A percentile compares a stretch with the other conserved stretches of the same genome.
Evolutionary conservation across 768 basidiomycete species (phyloP).

Genomic region (Pseudohyphozyma bogoriensis): DNA sequence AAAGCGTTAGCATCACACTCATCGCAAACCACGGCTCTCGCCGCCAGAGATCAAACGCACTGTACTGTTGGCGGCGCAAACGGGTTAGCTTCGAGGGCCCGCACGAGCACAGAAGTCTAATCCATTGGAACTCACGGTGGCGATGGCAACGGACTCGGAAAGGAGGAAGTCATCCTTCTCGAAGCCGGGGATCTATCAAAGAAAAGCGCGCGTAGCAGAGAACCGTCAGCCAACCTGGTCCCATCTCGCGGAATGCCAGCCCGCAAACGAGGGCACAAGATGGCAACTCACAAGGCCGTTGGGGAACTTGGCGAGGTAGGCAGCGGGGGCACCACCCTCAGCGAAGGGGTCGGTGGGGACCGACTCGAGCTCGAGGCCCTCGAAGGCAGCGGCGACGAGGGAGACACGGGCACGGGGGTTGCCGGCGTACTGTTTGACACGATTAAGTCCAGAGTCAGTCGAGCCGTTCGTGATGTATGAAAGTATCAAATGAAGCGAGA

Average conservation of each 20-base stretch:
- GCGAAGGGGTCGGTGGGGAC: slow-evolving; percentile 25
- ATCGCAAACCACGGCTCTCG: no score
- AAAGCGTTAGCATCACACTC: neutral
- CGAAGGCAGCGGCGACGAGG: slow-evolving; percentile 28
- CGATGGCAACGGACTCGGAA: slow-evolving; percentile 68
- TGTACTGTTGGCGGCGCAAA: no score
- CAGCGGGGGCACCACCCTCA: slow-evolving; percentile 18
- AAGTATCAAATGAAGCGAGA: no score
- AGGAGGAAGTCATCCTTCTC: slow-evolving; percentile 72
- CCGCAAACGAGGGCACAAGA: no score
- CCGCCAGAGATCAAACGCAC: slow-evolving; percentile 42
- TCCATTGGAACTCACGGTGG: slow-evolving; percentile 55
- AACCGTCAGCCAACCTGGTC: neutral
- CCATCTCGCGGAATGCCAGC: neutral
- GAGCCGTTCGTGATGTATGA: no score
- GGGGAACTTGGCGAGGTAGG: slow-evolving; percentile 50
- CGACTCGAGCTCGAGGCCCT: slow-evolving; percentile 28
- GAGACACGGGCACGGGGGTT: slow-evolving; percentile 24
- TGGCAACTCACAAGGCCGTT: slow-evolving; percentile 34
- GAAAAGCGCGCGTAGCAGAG: no score
- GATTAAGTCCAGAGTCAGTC: no score
- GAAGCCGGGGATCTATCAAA: slow-evolving; percentile 63
- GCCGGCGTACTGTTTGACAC: slow-evolving; percentile 12
- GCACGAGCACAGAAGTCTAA: no score
- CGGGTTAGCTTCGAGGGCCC: no score